These are phyloP conservation scores for Kuraishia ogatae DNA, from an alignment of 805 yeast genomes.

Conservation along the genomic window DNA sequence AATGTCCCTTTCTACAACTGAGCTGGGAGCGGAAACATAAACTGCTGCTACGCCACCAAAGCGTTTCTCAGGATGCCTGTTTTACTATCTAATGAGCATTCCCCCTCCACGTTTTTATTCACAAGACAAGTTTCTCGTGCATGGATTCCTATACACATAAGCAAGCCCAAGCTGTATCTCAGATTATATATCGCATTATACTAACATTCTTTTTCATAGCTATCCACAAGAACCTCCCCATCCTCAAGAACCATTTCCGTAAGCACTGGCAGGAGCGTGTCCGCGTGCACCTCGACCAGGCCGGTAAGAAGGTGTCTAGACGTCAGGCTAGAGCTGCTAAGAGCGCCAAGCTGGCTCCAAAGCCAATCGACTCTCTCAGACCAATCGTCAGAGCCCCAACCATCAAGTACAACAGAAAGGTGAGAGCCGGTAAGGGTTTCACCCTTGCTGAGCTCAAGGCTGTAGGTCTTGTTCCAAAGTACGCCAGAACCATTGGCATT, in stretches of 20 bases:
- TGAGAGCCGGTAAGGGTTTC: conserved; percentile 99
- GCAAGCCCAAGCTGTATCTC: not conserved
- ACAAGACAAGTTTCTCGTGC: too few species aligned
- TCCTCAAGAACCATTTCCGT: conserved; percentile 99
- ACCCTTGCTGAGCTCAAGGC: conserved; percentile 97
- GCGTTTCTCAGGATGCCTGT: too few species aligned
- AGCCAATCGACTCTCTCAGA: conserved; percentile 92
- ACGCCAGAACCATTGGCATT: conserved; percentile 97
- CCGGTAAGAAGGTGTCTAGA: conserved; percentile 98
- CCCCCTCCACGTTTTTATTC: too few species aligned
- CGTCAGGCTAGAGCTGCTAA: conserved; percentile 88
- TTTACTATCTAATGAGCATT: not conserved
- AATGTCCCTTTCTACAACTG: not conserved
- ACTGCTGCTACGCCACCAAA: too few species aligned
- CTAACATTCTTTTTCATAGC: conserved; percentile 43
- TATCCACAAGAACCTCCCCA: conserved; percentile 97
- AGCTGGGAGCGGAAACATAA: not conserved
- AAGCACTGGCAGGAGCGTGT: conserved; percentile 99
- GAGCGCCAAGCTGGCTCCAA: conserved; percentile 96
- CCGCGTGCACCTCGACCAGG: conserved; percentile 99
- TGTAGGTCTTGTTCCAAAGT: conserved; percentile 86
- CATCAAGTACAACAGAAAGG: conserved; percentile 97
- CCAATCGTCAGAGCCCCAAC: conserved; percentile 99
- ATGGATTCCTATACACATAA: too few species aligned
- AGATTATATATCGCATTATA: conserved; percentile 1